Base-by-base conservation (phyloP, 2,329 filamentous ascomycete species). In the Magnaporthiopsis incrustans region DNA sequence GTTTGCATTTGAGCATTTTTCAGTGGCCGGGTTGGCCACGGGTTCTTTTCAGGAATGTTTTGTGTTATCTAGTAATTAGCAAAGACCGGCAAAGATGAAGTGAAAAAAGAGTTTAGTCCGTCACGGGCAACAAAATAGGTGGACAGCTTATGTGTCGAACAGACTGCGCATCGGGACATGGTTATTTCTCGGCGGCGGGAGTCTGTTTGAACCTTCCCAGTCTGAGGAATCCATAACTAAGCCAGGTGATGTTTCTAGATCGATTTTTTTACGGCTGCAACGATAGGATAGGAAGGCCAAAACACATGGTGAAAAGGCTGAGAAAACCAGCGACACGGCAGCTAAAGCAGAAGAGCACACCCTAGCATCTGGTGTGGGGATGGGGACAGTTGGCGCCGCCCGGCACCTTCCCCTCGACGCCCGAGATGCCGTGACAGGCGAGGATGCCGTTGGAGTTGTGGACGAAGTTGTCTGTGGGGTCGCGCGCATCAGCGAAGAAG, bases 371-470 rank as follows among this genome's bases (percentile, higher is more conserved):
- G 1, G 60, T 62, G 27, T 62, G 60, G 12, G 60, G 60, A 62
- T 62, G 44, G 18, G 60, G 60, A 15, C 60, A 62, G n/a, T n/a
- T 53, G 15, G 60, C 44, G n/a, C 60, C 60, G 6, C 60, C 60
- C 12, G 60, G 60, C 12, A 62, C 60, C 60, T 33, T 25, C 3
- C 60, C 60, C 38, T 62, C 60, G 38, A 62, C 60, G 15, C 61
- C 61, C 22, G 7, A 2, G 27, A 57, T 62, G 15, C 50, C 50
- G 12, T 57, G 50, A 11, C 61, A 62, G 27, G 27, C 57, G 38
- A 62, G 33, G 53, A 57, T 32, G 22, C 61, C 61, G 61, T 62
- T 35, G 12, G 33, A 56, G 50, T 62, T 62, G 61, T 62, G 61
- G 30, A 62, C 26, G 22, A 62, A 62, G 30, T 57, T 27, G 35